Conservation (phyloP, 78 protist genomes). For the Dictyostelium firmibasis region DNA sequence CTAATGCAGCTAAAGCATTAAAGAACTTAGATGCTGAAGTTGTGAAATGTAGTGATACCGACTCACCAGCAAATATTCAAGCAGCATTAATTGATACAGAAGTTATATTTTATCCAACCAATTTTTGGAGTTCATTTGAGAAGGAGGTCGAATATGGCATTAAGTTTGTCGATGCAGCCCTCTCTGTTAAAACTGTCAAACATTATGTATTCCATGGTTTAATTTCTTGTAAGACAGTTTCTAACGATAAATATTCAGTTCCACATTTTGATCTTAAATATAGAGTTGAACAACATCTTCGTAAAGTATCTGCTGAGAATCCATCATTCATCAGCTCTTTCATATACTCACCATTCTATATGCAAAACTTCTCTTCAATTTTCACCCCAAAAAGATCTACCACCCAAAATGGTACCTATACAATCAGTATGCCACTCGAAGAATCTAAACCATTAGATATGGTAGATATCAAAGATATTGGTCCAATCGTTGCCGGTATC, state of each 20-base stretch:
- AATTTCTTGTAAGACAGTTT: neutral
- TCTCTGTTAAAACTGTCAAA: neutral
- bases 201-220: conserved; percentile 19
- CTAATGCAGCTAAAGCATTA: neutral
- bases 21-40: neutral
- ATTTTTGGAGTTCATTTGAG: neutral
- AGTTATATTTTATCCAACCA: conserved; percentile 34
- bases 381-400: neutral
- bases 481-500: conserved; percentile 12
- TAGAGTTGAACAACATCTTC: neutral
- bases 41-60: conserved; percentile 1
- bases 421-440: neutral
- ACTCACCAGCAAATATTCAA: neutral
- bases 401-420: neutral
- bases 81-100: neutral
- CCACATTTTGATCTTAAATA: conserved; percentile 25
- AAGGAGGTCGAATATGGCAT: neutral
- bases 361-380: neutral
- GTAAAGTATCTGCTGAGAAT: neutral
- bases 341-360: conserved; percentile 9
- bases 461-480: conserved; percentile 15
- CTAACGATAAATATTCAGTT: neutral
- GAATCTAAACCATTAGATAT: conserved; percentile 10
- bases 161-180: conserved; percentile 25
- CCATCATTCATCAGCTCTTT: neutral